Evolutionary conservation across 1,284 basidiomycete species (phyloP).

Genomic region (Xerocomus minutiporus): DNA sequence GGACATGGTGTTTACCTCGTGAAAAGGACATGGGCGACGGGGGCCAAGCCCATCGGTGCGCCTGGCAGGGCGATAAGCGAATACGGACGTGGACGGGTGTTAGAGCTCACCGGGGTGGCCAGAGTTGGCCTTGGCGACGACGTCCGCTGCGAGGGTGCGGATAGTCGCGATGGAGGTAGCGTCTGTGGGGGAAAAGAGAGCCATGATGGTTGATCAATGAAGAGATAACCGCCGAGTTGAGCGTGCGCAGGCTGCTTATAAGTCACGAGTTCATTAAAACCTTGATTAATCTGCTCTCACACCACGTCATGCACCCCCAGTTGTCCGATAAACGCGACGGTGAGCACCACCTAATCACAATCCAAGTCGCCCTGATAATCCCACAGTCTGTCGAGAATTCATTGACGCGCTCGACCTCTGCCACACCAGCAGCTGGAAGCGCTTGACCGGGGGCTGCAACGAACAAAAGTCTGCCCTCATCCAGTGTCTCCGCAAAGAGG

Average conservation of each 20-base stretch:
- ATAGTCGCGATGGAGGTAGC: constrained; percentile 62
- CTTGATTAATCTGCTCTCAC: constrained; percentile 5
- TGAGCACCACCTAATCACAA: constrained; percentile 27
- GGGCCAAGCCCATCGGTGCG: constrained; percentile 92
- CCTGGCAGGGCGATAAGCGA: constrained; percentile 39
- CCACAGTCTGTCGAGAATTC: constrained; percentile 64
- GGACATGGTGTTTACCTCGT: constrained; percentile 46
- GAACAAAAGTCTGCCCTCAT: constrained; percentile 66
- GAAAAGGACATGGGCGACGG: constrained; percentile 84
- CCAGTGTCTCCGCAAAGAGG: constrained; percentile 73
- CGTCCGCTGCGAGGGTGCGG: constrained; percentile 68
- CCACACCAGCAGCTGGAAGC: constrained; percentile 56
- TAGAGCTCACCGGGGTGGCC: constrained; percentile 72
- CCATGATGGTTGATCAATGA: constrained; percentile 32
- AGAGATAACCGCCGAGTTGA: too few species aligned
- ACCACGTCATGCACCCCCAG: constrained; percentile 61
- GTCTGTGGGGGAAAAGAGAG: constrained; percentile 49
- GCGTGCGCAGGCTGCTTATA: too few species aligned
- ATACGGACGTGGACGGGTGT: not conserved
- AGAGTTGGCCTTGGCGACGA: constrained; percentile 82
- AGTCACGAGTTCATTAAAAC: not conserved
- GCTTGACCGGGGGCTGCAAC: constrained; percentile 71
- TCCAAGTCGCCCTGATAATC: constrained; percentile 3
- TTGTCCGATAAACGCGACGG: constrained; percentile 67
- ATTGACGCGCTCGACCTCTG: constrained; percentile 69